Evolutionary conservation across 495 filamentous ascomycete genomes (phyloP).

Genomic region (Chaetomium cochliodes): DNA sequence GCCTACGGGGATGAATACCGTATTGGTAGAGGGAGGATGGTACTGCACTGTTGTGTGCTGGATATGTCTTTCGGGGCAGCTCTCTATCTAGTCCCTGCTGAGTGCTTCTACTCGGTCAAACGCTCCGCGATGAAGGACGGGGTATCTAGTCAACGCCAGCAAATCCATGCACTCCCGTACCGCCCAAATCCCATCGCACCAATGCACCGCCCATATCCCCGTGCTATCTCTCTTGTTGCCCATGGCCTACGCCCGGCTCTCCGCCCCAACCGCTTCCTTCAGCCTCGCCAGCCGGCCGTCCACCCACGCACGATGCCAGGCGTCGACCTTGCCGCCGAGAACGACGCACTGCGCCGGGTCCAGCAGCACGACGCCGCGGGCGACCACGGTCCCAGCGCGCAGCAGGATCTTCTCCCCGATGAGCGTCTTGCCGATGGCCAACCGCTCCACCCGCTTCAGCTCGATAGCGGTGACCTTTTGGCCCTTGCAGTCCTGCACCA

Average conservation of each 20-base stretch:
- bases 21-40: too few species aligned
- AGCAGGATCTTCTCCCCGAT: conserved; percentile 84
- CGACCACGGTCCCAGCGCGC: conserved; percentile 58
- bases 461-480: conserved; percentile 71
- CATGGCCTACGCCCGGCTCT: background rate
- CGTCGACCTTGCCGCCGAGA: conserved; percentile 85
- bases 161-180: background rate
- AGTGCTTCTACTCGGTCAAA: too few species aligned
- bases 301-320: conserved; percentile 72
- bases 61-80: too few species aligned
- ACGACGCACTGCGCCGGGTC: conserved; percentile 62
- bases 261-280: conserved; percentile 53
- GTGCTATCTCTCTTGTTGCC: background rate
- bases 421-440: conserved; percentile 62
- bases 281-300: conserved; percentile 69
- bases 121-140: too few species aligned
- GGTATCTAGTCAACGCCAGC: background rate
- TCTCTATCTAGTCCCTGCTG: too few species aligned
- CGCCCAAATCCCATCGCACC: too few species aligned
- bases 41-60: too few species aligned
- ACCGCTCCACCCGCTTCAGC: conserved; percentile 59
- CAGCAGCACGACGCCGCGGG: conserved; percentile 74
- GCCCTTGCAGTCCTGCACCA: conserved; percentile 78
- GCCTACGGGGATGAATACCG: too few species aligned
- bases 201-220: too few species aligned